These are phyloP conservation scores for Coemansia sp. DNA, from an alignment of 192 early-diverging fungal genomes.

Conservation along the genomic window DNA sequence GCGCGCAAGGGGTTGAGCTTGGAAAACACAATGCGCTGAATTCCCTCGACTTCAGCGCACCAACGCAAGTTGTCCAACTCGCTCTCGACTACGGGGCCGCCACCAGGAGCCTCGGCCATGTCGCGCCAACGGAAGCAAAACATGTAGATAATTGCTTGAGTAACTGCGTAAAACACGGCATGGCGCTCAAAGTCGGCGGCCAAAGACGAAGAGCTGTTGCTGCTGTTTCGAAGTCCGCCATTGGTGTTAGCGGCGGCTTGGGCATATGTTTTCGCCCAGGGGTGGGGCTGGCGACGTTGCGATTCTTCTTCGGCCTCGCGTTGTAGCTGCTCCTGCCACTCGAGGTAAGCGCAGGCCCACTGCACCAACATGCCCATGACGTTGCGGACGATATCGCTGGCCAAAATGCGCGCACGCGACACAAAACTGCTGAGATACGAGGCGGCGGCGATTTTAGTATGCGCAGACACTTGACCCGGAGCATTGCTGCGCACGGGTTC, in stretches of 20 bases:
- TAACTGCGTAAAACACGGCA: slow-evolving; percentile 81
- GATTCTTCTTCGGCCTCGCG: slow-evolving; percentile 5
- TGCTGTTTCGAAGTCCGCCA: not conserved
- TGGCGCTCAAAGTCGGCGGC: slow-evolving; percentile 62
- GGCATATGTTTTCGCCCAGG: not conserved
- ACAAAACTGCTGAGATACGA: slow-evolving; percentile 88
- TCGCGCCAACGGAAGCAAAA: slow-evolving; percentile 96
- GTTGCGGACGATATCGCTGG: slow-evolving; percentile 59
- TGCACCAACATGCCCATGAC: slow-evolving; percentile 67
- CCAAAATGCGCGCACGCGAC: slow-evolving; percentile 81
- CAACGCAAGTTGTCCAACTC: slow-evolving; percentile 52
- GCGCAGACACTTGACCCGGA: slow-evolving; percentile 59
- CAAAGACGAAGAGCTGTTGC: not conserved
- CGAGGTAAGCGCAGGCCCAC: slow-evolving; percentile 71
- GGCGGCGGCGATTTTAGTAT: slow-evolving; percentile 74
- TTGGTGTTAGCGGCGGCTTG: not conserved
- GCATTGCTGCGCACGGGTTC: slow-evolving; percentile 38
- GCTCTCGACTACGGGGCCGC: slow-evolving; percentile 25
- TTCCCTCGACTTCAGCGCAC: slow-evolving; percentile 63
- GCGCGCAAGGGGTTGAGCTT: slow-evolving; percentile 76
- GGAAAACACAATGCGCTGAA: slow-evolving; percentile 76
- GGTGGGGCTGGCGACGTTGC: not conserved
- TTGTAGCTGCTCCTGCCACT: slow-evolving; percentile 58
- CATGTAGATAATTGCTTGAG: slow-evolving; percentile 89
- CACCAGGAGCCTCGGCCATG: slow-evolving; percentile 54